Conservation (phyloP, 139 green algal genomes). For the Micromonas pusilla region DNA sequence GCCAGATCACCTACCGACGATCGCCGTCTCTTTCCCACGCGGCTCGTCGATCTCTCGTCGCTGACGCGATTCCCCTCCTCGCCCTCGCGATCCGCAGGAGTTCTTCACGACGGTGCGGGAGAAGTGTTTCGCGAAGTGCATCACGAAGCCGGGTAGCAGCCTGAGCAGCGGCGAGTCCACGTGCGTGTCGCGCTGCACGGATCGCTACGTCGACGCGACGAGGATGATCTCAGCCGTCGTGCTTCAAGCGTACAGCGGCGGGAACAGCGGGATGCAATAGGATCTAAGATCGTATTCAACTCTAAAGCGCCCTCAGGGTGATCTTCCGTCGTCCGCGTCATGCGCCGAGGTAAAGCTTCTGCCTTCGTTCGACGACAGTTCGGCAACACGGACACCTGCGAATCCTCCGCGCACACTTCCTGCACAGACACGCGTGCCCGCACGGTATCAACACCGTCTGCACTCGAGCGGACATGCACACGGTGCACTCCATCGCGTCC, state of each 20-base stretch:
- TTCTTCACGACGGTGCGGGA: conserved; percentile 77
- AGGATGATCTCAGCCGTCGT: conserved; percentile 33
- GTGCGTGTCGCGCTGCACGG: conserved; percentile 77
- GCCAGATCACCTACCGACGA: no score
- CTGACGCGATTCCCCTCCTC: no score
- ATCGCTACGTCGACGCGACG: conserved; percentile 75
- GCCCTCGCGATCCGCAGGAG: no score
- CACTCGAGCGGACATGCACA: conserved; percentile 17
- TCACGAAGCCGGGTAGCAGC: conserved; percentile 70
- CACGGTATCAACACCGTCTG: conserved; percentile 72
- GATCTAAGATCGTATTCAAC: no score
- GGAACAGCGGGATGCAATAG: background rate
- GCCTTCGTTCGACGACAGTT: conserved; percentile 55
- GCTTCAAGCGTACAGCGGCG: background rate
- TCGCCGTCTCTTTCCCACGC: no score
- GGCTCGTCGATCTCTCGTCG: no score
- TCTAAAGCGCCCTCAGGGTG: no score
- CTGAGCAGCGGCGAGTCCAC: conserved; percentile 82
- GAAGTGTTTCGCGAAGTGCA: conserved; percentile 89
- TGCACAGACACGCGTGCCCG: conserved; percentile 67
- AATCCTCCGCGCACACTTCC: conserved; percentile 58
- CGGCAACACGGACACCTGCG: conserved; percentile 65
- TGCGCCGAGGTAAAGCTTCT: conserved; percentile 68
- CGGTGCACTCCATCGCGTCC: conserved; percentile 14
- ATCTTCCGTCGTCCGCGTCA: no score